Evolutionary conservation across 2,329 filamentous ascomycete genomes (phyloP).

Genomic region (Cytospora chrysosperma): DNA sequence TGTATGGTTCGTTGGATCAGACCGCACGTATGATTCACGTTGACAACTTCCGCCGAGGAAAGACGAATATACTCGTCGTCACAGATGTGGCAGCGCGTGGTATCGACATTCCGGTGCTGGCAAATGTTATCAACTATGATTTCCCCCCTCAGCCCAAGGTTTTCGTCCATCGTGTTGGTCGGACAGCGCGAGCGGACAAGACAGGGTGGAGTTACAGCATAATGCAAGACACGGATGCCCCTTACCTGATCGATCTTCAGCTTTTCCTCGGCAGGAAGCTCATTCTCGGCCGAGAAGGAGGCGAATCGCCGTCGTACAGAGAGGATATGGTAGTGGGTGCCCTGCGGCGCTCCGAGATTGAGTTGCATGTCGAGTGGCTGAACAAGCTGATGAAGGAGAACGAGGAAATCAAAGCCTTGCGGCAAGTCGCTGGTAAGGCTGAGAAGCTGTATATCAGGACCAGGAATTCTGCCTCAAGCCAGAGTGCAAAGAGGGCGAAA

Average conservation of each 20-base stretch:
- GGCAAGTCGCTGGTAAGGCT: conserved; percentile 76
- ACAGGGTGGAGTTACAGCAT: conserved; percentile 95
- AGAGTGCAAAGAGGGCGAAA: conserved; percentile 86
- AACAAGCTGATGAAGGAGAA: conserved; percentile 75
- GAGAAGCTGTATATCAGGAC: conserved; percentile 92
- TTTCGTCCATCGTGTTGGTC: conserved; percentile 92
- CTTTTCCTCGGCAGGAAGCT: conserved; percentile 87
- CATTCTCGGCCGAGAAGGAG: conserved; percentile 65
- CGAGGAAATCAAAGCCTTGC: conserved; percentile 69
- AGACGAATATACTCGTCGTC: conserved; percentile 88
- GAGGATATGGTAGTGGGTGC: conserved; percentile 82
- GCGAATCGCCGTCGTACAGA: conserved; percentile 66
- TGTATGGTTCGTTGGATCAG: conserved; percentile 93
- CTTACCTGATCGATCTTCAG: conserved; percentile 91
- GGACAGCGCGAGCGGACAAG: conserved; percentile 90
- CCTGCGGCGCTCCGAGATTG: conserved; percentile 70
- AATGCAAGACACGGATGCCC: conserved; percentile 81
- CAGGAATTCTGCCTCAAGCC: conserved; percentile 81
- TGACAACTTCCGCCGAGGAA: conserved; percentile 80
- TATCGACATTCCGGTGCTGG: conserved; percentile 94
- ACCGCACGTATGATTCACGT: conserved; percentile 90
- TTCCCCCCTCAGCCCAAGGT: conserved; percentile 97
- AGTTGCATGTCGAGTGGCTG: conserved; percentile 77
- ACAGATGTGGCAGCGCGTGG: conserved; percentile 95
- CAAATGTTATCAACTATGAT: conserved; percentile 98